phyloP scores from a whole-genome alignment of 495 filamentous ascomycete genomes.

The Aspergillus indologenus region DNA sequence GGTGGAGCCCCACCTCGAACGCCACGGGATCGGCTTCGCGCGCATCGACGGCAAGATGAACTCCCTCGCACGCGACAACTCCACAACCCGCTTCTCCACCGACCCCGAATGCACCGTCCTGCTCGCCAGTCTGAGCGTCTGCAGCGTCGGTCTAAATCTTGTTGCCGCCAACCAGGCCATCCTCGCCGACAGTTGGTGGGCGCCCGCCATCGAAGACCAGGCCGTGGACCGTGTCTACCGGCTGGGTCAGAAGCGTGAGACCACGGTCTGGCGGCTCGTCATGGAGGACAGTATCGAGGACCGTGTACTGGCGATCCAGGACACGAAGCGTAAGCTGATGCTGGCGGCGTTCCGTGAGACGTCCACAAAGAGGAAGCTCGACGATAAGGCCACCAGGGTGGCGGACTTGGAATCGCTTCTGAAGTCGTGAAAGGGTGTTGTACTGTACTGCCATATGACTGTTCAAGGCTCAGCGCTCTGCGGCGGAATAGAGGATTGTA shows the following conservation, averaged over 20 bases:
- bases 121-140: constrained; percentile 78
- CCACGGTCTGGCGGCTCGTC: constrained; percentile 76
- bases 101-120: constrained; percentile 73
- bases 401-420: constrained; percentile 59
- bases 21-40: constrained; percentile 59
- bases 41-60: constrained; percentile 85
- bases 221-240: constrained; percentile 89
- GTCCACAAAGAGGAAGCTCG: constrained; percentile 41
- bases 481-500: too few relatives aligned
- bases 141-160: constrained; percentile 85
- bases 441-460: too few relatives aligned
- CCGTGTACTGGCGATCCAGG: constrained; percentile 75
- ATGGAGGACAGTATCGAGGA: constrained; percentile 88
- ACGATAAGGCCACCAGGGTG: constrained; percentile 49
- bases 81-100: constrained; percentile 61
- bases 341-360: constrained; percentile 70
- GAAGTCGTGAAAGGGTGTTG: constrained; percentile 14
- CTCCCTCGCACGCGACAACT: constrained; percentile 62
- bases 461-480: too few relatives aligned
- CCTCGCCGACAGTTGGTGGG: constrained; percentile 87
- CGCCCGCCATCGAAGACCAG: constrained; percentile 90
- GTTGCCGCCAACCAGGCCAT: constrained; percentile 86
- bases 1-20: constrained; percentile 65
- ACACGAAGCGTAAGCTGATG: constrained; percentile 76
- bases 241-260: constrained; percentile 75